Evolutionary conservation across 345 rosid genomes (phyloP).

Genomic region (Salix koriyanagi): DNA sequence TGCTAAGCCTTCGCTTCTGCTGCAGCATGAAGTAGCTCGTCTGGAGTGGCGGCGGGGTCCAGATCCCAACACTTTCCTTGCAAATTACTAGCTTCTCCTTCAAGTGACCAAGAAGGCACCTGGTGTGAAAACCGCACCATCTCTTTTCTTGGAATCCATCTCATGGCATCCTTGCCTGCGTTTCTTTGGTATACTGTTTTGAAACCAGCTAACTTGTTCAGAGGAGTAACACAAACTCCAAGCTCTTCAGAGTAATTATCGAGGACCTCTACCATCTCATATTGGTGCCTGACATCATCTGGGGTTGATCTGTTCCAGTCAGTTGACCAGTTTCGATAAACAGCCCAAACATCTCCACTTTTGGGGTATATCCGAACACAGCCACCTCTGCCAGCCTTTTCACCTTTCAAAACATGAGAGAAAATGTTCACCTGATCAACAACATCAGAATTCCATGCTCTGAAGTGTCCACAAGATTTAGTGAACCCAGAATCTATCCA

Average conservation of each 20-base stretch:
- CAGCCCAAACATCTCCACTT: constrained; percentile 92
- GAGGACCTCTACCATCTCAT: constrained; percentile 97
- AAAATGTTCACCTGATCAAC: constrained; percentile 90
- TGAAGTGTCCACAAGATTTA: constrained; percentile 95
- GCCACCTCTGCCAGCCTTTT: constrained; percentile 95
- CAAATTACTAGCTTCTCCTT: constrained; percentile 50
- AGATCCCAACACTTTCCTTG: constrained; percentile 91
- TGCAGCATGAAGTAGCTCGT: constrained; percentile 65
- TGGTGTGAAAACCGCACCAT: constrained; percentile 90
- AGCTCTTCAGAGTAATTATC: constrained; percentile 88
- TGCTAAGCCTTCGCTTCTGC: constrained; percentile 39
- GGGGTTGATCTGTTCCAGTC: constrained; percentile 85
- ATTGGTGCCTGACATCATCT: constrained; percentile 72
- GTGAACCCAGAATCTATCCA: constrained; percentile 86
- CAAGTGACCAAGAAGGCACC: constrained; percentile 85
- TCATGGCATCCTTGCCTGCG: constrained; percentile 43
- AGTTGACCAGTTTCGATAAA: constrained; percentile 83
- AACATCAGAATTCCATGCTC: constrained; percentile 71
- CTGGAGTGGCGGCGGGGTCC: constrained; percentile 98
- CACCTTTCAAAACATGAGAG: constrained; percentile 78
- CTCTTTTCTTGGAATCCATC: constrained; percentile 90
- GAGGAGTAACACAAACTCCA: constrained; percentile 76
- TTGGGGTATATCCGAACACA: constrained; percentile 91
- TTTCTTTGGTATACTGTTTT: constrained; percentile 84
- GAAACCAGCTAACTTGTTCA: constrained; percentile 69